Evolutionary conservation across 2,329 filamentous ascomycete genomes (phyloP).

Genomic region (Aureobasidium vineae): DNA sequence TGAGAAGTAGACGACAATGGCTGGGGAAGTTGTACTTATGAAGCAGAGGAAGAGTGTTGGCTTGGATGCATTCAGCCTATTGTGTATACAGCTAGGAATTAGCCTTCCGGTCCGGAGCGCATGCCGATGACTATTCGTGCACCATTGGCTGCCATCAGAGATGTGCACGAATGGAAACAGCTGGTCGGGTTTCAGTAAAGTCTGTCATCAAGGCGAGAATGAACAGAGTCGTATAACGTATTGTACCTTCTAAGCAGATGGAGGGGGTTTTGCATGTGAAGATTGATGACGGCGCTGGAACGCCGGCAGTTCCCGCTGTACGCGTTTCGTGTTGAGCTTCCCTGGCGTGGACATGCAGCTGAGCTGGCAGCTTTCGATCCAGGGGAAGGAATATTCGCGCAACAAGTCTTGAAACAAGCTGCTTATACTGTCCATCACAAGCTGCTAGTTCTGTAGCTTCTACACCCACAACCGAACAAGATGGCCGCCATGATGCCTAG

Average conservation of each 20-base stretch:
- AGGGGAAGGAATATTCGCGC: conserved; percentile 3
- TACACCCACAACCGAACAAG: not conserved
- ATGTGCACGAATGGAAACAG: not conserved
- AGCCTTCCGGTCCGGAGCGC: not conserved
- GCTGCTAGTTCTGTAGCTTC: not conserved
- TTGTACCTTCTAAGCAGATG: not conserved
- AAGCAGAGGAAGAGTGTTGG: not conserved
- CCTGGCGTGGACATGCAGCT: not conserved
- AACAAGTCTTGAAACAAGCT: not conserved
- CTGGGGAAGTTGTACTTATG: not conserved
- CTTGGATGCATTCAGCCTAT: conserved; percentile 2
- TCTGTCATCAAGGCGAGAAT: not conserved
- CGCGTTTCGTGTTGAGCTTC: not conserved
- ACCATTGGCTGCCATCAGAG: not conserved
- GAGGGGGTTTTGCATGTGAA: not conserved
- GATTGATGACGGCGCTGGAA: not conserved
- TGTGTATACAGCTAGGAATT: conserved; percentile 2
- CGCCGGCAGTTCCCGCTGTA: not conserved
- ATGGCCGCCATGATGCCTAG: conserved; percentile 51
- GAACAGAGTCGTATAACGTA: not conserved
- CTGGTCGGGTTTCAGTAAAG: not conserved
- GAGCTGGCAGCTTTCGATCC: conserved; percentile 19
- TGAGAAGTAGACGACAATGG: not conserved
- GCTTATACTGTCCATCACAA: not conserved
- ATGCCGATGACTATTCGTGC: not conserved